Evolutionary conservation across 2,329 filamentous ascomycete species (phyloP).

Genomic region (Endoconidiophora polonica): DNA sequence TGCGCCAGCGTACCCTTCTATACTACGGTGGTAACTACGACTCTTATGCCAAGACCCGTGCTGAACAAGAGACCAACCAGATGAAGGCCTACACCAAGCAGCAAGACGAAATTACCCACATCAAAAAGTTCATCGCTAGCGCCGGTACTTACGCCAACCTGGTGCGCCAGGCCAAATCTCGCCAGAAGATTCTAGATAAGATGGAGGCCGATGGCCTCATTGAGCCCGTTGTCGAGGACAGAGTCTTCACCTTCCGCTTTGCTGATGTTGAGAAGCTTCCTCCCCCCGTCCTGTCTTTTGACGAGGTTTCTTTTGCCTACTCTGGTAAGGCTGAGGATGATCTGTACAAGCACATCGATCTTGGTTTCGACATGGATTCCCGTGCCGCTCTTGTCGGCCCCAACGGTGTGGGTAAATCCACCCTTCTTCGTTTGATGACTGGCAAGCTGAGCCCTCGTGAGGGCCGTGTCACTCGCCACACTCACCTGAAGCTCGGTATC

Average conservation of each 20-base stretch:
- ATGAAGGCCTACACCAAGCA: conserved; percentile 99
- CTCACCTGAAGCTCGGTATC: conserved; percentile 92
- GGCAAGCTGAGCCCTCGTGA: conserved; percentile 75
- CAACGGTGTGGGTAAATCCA: conserved; percentile 98
- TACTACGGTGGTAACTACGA: conserved; percentile 99
- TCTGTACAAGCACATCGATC: conserved; percentile 88
- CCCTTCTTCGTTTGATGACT: conserved; percentile 88
- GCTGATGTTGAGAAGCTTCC: conserved; percentile 99
- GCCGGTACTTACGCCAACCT: conserved; percentile 99
- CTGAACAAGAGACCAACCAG: conserved; percentile 93
- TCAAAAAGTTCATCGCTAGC: conserved; percentile 99
- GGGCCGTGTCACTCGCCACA: conserved; percentile 77
- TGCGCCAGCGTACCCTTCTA: conserved; percentile 72
- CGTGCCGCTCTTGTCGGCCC: conserved; percentile 91
- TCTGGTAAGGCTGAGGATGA: conserved; percentile 79
- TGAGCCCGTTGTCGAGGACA: conserved; percentile 69
- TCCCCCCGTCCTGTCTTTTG: conserved; percentile 87
- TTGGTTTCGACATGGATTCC: conserved; percentile 99
- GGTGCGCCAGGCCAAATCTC: conserved; percentile 95
- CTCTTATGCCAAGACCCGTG: conserved; percentile 84
- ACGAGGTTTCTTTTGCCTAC: conserved; percentile 96
- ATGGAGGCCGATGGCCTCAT: conserved; percentile 99
- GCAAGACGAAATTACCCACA: conserved; percentile 96
- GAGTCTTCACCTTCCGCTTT: conserved; percentile 94
- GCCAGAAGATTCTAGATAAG: conserved; percentile 99